Base-by-base conservation (phyloP, 768 basidiomycete genomes). In the Boletus reticuloceps region DNA sequence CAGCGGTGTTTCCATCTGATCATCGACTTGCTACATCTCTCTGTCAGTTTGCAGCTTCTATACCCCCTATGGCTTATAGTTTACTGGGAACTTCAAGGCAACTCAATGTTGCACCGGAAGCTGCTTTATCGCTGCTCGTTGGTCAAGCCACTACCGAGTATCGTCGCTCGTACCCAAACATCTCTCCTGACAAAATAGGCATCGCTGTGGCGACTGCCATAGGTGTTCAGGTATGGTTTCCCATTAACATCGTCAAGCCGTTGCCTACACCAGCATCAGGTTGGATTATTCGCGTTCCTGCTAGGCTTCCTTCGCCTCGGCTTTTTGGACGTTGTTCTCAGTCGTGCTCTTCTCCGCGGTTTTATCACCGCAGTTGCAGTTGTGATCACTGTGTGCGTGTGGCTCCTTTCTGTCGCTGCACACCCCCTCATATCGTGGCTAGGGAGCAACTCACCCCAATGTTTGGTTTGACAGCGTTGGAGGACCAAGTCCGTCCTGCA, bases 261-360 rank as follows among this genome's bases (percentile, higher is more conserved):
- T 20, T 41, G 17, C 45, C 20, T 19, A 50, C 7, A 19, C 9
- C 17, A 29, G 17, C 31, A 13, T 6, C 58, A 91, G 89, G 89
- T 86, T 60, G 94, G 94, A 38, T 61, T 95, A 32, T 88, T 97
- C 59, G 87, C 92, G 1, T 93, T 91, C 56, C 69, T 89, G 25
- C 79, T 97, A 31, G 95, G 95, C 4, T 82, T 96, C 63, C 86
- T 95, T 67, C 81, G 93, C 25, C 77, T 98, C 11, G 94, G 94
- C 3, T 96, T 96, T 72, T 83, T 96, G 50, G 95, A 98, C 68
- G 94, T 96, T 13, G 89, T 96, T 6, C 80, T 98, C 29, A 93
- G 91, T 63, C 85, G 93, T 50, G 91, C 94, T 5, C 78, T 96
- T 14, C 78, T 96, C 51, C 82, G 91, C 29, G 94, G 94, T 4